Conservation (phyloP, 345 rosid genomes). For the Draba incana region DNA sequence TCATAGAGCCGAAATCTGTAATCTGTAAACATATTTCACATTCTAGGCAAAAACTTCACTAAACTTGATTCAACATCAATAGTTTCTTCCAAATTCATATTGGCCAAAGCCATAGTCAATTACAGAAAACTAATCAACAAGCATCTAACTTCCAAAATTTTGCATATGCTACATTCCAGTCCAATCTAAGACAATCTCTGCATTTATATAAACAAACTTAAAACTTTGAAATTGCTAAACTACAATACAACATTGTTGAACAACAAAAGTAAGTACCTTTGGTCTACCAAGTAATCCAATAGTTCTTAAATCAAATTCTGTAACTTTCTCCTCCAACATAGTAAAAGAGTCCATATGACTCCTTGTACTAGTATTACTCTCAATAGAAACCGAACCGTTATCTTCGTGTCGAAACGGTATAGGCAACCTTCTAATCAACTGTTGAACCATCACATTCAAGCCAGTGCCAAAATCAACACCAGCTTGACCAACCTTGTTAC, state of each 20-base stretch:
- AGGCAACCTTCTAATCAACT: constrained; percentile 73
- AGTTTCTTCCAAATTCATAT: no score
- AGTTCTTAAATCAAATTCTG: constrained; percentile 58
- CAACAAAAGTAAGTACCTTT: constrained; percentile 65
- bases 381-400: constrained; percentile 37
- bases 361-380: constrained; percentile 31
- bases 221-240: constrained; percentile 7
- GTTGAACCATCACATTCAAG: constrained; percentile 79
- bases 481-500: constrained; percentile 82
- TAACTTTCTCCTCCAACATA: constrained; percentile 52
- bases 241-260: constrained; percentile 25
- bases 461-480: constrained; percentile 85
- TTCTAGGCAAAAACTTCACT: background rate
- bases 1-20: background rate
- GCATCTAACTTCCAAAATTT: background rate
- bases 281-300: constrained; percentile 61
- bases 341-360: constrained; percentile 46
- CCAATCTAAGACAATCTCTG: no score
- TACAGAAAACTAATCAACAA: no score
- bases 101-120: no score
- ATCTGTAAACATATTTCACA: constrained; percentile 15
- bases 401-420: constrained; percentile 70
- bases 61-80: background rate
- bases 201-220: no score
- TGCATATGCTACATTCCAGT: background rate